Conservation (phyloP, 495 filamentous ascomycete species). For the Annulohypoxylon moriforme region DNA sequence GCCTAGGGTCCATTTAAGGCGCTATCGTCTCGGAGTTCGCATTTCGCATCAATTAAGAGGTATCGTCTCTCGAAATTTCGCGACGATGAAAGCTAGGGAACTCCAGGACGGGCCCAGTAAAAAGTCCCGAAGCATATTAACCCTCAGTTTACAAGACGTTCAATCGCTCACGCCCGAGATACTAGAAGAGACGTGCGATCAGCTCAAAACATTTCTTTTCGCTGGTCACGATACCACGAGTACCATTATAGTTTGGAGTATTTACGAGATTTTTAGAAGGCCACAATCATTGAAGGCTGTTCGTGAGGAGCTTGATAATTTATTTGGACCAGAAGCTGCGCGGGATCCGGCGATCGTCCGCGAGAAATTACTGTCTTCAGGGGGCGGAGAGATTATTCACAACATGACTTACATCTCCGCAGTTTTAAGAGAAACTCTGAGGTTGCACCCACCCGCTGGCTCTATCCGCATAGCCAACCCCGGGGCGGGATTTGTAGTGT, state of each 20-base stretch:
- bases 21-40: not conserved
- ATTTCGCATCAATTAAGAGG: not conserved
- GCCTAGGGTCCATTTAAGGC: not conserved
- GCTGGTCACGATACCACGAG: not conserved
- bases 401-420: not conserved
- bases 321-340: not conserved
- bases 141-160: not conserved
- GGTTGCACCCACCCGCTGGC: not conserved
- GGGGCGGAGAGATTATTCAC: not conserved
- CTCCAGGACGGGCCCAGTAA: not conserved
- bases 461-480: not conserved
- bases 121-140: not conserved
- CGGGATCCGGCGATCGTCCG: not conserved
- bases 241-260: not conserved
- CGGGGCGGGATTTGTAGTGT: not conserved
- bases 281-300: not conserved
- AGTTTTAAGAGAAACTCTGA: not conserved
- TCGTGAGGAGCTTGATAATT: not conserved
- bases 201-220: not conserved
- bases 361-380: not conserved
- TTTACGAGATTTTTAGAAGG: not conserved
- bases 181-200: not conserved
- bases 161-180: not conserved
- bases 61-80: not conserved
- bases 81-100: not conserved